Conservation (phyloP, 2,329 filamentous ascomycete genomes). For the Paecilomyces fulvus region DNA sequence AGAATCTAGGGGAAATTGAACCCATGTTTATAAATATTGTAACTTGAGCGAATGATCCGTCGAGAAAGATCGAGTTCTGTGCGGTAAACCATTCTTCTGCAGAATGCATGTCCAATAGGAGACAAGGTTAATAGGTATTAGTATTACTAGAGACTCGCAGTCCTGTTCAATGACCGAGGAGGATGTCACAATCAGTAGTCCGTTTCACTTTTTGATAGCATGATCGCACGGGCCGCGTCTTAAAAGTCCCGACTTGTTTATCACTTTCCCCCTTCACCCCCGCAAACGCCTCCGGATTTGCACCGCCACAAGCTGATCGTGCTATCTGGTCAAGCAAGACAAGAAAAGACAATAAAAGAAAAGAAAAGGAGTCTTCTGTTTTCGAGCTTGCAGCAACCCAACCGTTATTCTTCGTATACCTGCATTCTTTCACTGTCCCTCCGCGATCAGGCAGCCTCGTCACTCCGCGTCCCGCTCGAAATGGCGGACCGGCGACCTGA, state of each 20-base stretch:
- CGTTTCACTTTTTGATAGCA: not conserved
- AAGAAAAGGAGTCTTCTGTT: not conserved
- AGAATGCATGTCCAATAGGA: no score
- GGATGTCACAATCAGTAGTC: no score
- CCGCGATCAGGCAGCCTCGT: slow-evolving; percentile 1
- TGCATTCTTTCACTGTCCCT: not conserved
- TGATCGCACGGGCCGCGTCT: not conserved
- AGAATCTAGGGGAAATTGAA: no score
- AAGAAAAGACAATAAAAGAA: not conserved
- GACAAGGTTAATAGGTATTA: no score
- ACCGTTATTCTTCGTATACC: not conserved
- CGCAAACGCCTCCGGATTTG: not conserved
- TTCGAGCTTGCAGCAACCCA: not conserved
- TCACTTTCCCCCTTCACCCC: not conserved
- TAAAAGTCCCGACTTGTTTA: not conserved
- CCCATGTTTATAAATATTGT: not conserved
- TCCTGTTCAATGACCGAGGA: no score
- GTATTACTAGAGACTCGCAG: no score
- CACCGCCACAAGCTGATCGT: not conserved
- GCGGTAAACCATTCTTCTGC: no score
- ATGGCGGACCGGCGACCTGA: slow-evolving; percentile 28
- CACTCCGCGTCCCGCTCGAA: slow-evolving; percentile 6
- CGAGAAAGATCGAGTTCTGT: no score
- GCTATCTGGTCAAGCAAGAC: not conserved
- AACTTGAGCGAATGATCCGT: not conserved